Evolutionary conservation across 345 rosid genomes (phyloP).

Genomic region (Rhodamnia argentea): DNA sequence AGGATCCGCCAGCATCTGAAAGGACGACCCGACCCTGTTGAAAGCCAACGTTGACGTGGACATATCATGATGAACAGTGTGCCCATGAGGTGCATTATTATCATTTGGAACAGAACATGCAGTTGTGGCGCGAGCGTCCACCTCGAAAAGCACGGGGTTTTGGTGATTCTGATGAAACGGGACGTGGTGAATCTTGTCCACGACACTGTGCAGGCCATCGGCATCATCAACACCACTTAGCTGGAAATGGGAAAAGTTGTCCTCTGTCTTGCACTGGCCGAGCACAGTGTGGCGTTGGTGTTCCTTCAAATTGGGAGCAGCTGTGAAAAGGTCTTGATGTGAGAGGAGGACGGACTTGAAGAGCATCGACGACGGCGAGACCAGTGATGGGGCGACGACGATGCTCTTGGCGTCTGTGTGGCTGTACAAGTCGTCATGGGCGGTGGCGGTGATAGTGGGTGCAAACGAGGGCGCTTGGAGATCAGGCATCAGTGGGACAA

Average conservation of each 20-base stretch:
- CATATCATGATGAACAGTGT: slow-evolving; percentile 14
- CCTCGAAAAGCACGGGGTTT: slow-evolving; percentile 34
- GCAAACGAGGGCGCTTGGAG: slow-evolving; percentile 4
- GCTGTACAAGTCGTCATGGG: slow-evolving; percentile 4
- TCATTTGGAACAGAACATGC: slow-evolving; percentile 2
- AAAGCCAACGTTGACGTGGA: slow-evolving; percentile 27
- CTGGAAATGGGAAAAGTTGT: slow-evolving; percentile 34
- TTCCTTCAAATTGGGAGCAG: slow-evolving; percentile 14
- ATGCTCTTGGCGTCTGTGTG: neutral
- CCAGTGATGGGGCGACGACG: slow-evolving; percentile 8
- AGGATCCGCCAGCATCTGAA: slow-evolving; percentile 11
- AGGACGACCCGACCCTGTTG: slow-evolving; percentile 20
- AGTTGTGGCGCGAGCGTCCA: slow-evolving; percentile 12
- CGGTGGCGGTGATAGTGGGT: neutral
- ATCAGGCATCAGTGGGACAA: slow-evolving; percentile 21
- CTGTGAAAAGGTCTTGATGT: slow-evolving; percentile 18
- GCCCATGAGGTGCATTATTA: neutral
- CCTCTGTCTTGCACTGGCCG: slow-evolving; percentile 54
- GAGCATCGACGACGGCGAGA: slow-evolving; percentile 19
- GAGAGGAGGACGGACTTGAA: slow-evolving; percentile 34
- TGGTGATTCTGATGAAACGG: slow-evolving; percentile 15
- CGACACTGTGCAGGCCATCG: slow-evolving; percentile 16
- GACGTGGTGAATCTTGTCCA: slow-evolving; percentile 24
- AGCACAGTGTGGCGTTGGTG: slow-evolving; percentile 12
- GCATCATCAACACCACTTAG: slow-evolving; percentile 3